Base-by-base conservation (phyloP, 441 rosid genomes). In the Croton setiger region DNA sequence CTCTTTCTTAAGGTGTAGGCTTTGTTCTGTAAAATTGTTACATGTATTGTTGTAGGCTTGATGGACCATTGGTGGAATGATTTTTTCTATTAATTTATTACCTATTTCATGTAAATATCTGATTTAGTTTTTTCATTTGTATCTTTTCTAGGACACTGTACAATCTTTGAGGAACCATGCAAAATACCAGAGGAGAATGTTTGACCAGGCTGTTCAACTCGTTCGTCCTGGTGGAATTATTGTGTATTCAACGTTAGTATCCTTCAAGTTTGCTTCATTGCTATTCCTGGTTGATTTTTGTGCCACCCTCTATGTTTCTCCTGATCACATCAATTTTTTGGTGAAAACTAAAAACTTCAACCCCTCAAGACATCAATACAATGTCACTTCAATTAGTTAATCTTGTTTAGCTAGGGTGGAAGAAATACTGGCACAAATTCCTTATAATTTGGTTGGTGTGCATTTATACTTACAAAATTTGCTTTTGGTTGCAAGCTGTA, bases 151-250 rank as follows among this genome's bases (percentile, higher is more conserved):
- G 99, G 99, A 86, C 75, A 92, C 97, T n/a, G 66, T 94, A 20
- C 82, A 81, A 75, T 86, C 99, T 62, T 81, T 94, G 78, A 85
- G 96, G 78, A 85, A 78, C 71, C 96, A 94, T 77, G 96, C 88
- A 21, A 82, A 76, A 73, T 94, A 94, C 78, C 98, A 92, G 77
- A 82, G 85, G 76, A 86, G 85, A 85, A 90, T 94, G 97, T 84
- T 94, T 60, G 99, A 94, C 66, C 98, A 94, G 79, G 99, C 98
- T 76, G 89, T 94, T 81, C 93, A 94, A 80, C 76, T 94, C 71
- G 98, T 88, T 82, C 86, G 97, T 21, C 84, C 96, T 69, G 98
- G 98, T 80, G 99, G 99, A 70, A 84, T 87, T 73, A 75, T 95
- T 35, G 97, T 95, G 54, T 95, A 92, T 85, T 95, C 99, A 58